Evolutionary conservation across 2,329 filamentous ascomycete genomes (phyloP).

Genomic region (Pseudogymnoascus sp.): DNA sequence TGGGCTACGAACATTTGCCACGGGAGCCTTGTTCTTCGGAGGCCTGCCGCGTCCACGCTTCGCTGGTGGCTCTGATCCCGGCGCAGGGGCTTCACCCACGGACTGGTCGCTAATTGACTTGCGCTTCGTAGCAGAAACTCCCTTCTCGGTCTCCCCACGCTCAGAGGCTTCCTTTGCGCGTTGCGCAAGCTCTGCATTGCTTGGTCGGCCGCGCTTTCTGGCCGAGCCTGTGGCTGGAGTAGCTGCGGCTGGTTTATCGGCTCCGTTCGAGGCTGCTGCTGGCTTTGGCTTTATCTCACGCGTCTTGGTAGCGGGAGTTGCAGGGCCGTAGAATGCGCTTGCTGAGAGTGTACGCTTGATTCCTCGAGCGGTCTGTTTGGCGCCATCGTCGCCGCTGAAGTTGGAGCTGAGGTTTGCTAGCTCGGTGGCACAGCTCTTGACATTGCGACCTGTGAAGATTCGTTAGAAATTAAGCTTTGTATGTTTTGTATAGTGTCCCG

Average conservation of each 20-base stretch:
- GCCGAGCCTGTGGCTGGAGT: not conserved
- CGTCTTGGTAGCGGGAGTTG: not conserved
- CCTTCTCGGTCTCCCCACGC: not conserved
- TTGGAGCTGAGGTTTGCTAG: not conserved
- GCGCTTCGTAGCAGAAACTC: not conserved
- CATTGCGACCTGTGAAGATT: not conserved
- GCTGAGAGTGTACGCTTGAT: not conserved
- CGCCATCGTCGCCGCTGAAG: not conserved
- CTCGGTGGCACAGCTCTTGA: not conserved
- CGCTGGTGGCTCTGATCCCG: not conserved
- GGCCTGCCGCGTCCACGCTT: slow-evolving; percentile 8
- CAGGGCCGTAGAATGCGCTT: not conserved
- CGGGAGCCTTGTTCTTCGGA: slow-evolving; percentile 1
- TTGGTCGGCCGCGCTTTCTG: slow-evolving; percentile 12
- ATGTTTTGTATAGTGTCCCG: not conserved
- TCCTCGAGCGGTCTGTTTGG: not conserved
- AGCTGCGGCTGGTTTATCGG: not conserved
- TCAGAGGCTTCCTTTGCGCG: slow-evolving; percentile 8
- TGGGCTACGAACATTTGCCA: slow-evolving; percentile 1
- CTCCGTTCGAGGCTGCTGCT: slow-evolving; percentile 4
- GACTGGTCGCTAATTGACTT: not conserved
- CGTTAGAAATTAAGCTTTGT: not conserved
- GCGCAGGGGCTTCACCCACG: not conserved
- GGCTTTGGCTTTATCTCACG: slow-evolving; percentile 4
- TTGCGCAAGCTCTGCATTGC: slow-evolving; percentile 11